These are phyloP conservation scores for Cyberlindnera subsufficiens DNA, from an alignment of 805 yeast species.

Conservation along the genomic window DNA sequence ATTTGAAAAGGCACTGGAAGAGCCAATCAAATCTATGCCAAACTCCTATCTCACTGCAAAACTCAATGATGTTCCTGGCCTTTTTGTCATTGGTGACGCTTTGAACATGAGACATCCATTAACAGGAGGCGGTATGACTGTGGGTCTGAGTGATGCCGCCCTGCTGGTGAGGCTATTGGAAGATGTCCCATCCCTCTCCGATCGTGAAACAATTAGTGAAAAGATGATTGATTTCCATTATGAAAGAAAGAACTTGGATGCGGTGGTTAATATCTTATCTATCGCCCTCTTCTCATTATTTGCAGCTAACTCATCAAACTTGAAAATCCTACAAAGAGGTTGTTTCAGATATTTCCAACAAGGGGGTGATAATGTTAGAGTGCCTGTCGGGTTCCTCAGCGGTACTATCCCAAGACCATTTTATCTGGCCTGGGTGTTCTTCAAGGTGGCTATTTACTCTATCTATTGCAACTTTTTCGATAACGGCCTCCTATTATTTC, in stretches of 20 bases:
- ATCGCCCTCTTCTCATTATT: constrained; percentile 86
- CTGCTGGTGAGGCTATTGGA: constrained; percentile 58
- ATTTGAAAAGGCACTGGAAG: constrained; percentile 56
- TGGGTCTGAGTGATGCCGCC: constrained; percentile 82
- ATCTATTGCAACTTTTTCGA: constrained; percentile 61
- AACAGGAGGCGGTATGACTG: constrained; percentile 99
- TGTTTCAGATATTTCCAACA: constrained; percentile 80
- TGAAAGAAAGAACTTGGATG: constrained; percentile 70
- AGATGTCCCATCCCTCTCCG: constrained; percentile 45
- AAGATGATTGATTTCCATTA: constrained; percentile 64
- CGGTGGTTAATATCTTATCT: constrained; percentile 85
- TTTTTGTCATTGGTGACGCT: constrained; percentile 86
- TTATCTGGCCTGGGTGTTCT: constrained; percentile 76
- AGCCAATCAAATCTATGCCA: constrained; percentile 81
- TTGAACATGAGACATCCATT: constrained; percentile 97
- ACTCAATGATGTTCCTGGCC: constrained; percentile 64
- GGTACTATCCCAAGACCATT: constrained; percentile 78
- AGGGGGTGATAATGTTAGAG: constrained; percentile 75
- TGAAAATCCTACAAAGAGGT: constrained; percentile 73
- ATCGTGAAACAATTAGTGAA: constrained; percentile 50
- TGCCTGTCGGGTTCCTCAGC: constrained; percentile 78
- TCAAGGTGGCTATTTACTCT: constrained; percentile 83
- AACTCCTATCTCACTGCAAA: constrained; percentile 84
- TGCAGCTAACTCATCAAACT: constrained; percentile 71
- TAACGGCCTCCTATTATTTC: constrained; percentile 62